Evolutionary conservation across 2,329 filamentous ascomycete genomes (phyloP), one percentile per base, ranked within the genome.

Genomic region (Fusarium sp.): DNA sequence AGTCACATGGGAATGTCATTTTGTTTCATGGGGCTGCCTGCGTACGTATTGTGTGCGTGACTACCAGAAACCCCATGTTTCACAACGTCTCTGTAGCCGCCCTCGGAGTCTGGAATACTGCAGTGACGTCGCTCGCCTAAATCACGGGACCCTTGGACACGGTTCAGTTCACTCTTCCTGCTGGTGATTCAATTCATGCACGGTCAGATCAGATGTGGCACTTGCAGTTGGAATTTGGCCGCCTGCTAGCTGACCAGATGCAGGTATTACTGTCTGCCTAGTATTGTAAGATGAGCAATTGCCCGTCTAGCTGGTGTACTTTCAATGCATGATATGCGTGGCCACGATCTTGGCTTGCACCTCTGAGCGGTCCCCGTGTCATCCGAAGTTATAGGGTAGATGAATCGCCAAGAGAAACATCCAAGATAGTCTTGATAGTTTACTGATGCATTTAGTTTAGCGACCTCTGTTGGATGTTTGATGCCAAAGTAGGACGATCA

Each of bases 51-150:
- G 25, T 34, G n/a, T 52, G 56, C 69, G 65, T 73, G 72, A 59
- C 70, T 71, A 30, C 27, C 25, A 66, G 41, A 62, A 62, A 65
- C 69, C 67, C 72, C 70, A 63, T 52, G 73, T 74, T 75, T 74
- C 73, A 75, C 51, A 58, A 60, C 46, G 51, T 59, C 62, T 63
- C 59, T 65, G 34, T 68, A 70, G 65, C 67, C 69, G 67, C 62
- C 63, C 58, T 75, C 49, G 54, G 49, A 59, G 52, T 47, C 56
- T 47, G 44, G n/a, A 38, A 62, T 60, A 56, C 46, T 27, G 55
- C 46, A 24, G 70, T 75, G 73, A 73, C 71, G 73, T 75, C 62
- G 73, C 41, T 63, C 8, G 6, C 16, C 16, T 29, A 51, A 40
- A 48, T 71, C 71, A 75, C 73, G 67, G 60, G 71, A 69, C 29